phyloP scores from a whole-genome alignment of 1,284 basidiomycete genomes.

The Cutaneotrichosporon sp. region DNA sequence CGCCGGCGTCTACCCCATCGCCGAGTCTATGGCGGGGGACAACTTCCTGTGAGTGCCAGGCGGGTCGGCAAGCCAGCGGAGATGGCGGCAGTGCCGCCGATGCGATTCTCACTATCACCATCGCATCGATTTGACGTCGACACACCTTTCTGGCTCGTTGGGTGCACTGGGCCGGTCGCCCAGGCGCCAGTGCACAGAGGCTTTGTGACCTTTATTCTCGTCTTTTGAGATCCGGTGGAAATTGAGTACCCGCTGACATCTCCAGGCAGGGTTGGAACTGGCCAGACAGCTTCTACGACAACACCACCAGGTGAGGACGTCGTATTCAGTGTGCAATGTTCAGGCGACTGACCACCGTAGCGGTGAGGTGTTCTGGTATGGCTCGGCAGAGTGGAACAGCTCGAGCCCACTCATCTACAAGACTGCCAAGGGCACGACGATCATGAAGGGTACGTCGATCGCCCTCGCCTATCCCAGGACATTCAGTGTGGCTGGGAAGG shows the following conservation, averaged over 20 bases:
- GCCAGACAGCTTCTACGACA: slow-evolving; percentile 38
- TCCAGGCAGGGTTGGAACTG: slow-evolving; percentile 33
- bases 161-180: background rate
- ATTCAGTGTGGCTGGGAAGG: background rate
- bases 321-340: background rate
- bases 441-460: slow-evolving; percentile 72
- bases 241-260: background rate
- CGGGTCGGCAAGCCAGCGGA: background rate
- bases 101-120: background rate
- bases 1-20: slow-evolving; percentile 17
- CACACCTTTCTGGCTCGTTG: background rate
- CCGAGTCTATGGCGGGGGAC: slow-evolving; percentile 26
- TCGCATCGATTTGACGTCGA: background rate
- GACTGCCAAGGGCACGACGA: slow-evolving; percentile 67
- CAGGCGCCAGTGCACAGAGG: background rate
- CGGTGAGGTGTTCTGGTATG: slow-evolving; percentile 59
- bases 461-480: background rate
- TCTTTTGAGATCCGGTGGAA: slow-evolving; percentile 2
- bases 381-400: slow-evolving; percentile 38
- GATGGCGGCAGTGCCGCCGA: background rate
- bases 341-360: slow-evolving; percentile 45
- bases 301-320: slow-evolving; percentile 46
- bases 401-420: slow-evolving; percentile 54
- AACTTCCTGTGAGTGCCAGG: slow-evolving; percentile 21
- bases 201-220: background rate